Percentiles rank a stretch among this genome's conserved stretches.
These are phyloP conservation scores for Arachis hypogaea DNA, from an alignment of 306 rosid genomes.

Conservation along the genomic window DNA sequence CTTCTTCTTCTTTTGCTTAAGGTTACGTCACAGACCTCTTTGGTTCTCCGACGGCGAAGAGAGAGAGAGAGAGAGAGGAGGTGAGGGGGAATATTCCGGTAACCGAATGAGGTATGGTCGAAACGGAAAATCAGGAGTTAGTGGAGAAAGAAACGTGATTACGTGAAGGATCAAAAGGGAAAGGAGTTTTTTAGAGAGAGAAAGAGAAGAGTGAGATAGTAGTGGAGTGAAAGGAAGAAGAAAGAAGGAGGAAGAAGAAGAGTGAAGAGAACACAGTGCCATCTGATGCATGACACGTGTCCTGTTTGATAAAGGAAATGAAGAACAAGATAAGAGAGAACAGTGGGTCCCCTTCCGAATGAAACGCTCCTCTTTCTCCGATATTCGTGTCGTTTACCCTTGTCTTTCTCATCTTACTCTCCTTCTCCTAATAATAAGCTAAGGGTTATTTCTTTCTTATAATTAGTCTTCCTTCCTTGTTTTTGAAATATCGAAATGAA, in stretches of 20 bases:
- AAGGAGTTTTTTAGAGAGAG: conserved; percentile 4
- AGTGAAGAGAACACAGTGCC: not conserved
- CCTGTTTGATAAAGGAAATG: not conserved
- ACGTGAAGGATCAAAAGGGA: conserved; percentile 11
- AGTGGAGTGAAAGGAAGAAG: not conserved
- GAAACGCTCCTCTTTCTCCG: not conserved
- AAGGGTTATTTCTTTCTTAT: no score
- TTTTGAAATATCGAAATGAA: no score
- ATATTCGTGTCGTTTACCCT: not conserved
- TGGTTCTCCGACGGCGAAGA: not conserved
- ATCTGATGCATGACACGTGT: conserved; percentile 57
- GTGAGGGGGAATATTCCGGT: not conserved
- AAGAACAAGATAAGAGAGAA: conserved; percentile 41
- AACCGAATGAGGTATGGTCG: not conserved
- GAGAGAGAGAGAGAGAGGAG: not conserved
- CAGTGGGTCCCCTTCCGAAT: conserved; percentile 48
- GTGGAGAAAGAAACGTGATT: not conserved
- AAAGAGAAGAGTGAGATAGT: no score
- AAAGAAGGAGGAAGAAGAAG: not conserved
- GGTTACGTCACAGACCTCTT: not conserved
- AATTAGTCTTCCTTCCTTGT: no score
- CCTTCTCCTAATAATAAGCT: not conserved
- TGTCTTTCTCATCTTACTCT: not conserved
- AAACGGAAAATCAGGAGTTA: conserved; percentile 1
- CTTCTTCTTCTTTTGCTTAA: not conserved